Base-by-base conservation (phyloP, 1,139 yeast species). In the Blastobotrys serpentis region DNA sequence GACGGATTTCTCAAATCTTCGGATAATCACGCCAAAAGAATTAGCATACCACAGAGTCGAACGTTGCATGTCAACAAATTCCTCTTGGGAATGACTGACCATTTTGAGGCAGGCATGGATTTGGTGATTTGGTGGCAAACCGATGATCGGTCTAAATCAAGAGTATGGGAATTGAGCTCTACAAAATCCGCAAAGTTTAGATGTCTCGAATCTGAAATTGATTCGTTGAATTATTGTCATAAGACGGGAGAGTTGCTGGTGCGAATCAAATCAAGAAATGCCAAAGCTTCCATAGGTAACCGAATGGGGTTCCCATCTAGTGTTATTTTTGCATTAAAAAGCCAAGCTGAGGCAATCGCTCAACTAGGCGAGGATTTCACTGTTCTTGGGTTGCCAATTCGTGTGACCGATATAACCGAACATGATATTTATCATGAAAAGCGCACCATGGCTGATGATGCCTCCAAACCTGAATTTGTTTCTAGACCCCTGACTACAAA, bases 51-150 rank as follows among this genome's bases (percentile, higher is more conserved):
- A 11, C 19, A 19, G 16, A 7, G 3, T 4, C 19, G 40, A 18
- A 36, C 25, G n/a, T 19, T 36, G 7, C 22, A 36, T 18, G 40
- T 18, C 13, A 36, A 19, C 23, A 36, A n/a, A 10, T 36, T 36
- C 25, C 10, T 11, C 16, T 19, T 42, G 17, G 40, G 38, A 8
- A 11, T 21, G 19, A 11, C 4, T 4, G 37, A n/a, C 7, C 45
- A 42, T 25, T 4, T n/a, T 11, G 45, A 42, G 14, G 30, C 45
- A 8, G 45, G 45, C 6, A 42, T 42, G 45, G 32, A 25, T 16
- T 17, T 41, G 6, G 36, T 4, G n/a, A 41, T 41, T 19, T 13
- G 19, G n/a, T 29, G 33, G 30, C 23, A 21, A 8, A 21, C 21
- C 7, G 13, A n/a, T n/a, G 33, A 39, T 7, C 7, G 21, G n/a